Evolutionary conservation across 805 yeast genomes (phyloP).

Genomic region (Ogataea saltuana): DNA sequence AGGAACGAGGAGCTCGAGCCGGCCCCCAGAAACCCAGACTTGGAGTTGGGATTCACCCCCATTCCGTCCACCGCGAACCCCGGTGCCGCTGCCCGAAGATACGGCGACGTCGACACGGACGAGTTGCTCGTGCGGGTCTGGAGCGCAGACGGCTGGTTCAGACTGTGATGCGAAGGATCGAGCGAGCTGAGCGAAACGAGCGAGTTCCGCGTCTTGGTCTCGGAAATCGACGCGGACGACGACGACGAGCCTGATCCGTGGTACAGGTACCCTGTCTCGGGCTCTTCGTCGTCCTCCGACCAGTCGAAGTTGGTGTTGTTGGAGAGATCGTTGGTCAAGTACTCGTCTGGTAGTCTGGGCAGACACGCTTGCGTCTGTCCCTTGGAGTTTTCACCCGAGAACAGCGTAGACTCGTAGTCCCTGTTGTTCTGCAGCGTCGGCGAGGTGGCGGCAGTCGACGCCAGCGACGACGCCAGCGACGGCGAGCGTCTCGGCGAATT

Average conservation of each 20-base stretch:
- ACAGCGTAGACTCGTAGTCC: not conserved
- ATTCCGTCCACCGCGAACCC: constrained; percentile 51
- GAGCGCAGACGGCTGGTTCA: constrained; percentile 8
- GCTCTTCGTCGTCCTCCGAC: constrained; percentile 52
- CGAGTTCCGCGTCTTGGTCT: constrained; percentile 17
- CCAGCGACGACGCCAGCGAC: constrained; percentile 1
- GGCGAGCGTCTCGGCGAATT: constrained; percentile 18
- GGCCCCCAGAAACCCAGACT: constrained; percentile 63
- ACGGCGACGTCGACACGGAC: constrained; percentile 27
- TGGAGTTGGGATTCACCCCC: constrained; percentile 55
- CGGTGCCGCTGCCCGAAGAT: constrained; percentile 22
- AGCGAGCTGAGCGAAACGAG: constrained; percentile 19
- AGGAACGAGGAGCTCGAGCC: constrained; percentile 61
- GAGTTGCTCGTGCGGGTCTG: constrained; percentile 24
- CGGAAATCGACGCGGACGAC: constrained; percentile 20
- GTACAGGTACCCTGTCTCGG: constrained; percentile 13
- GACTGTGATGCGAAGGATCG: constrained; percentile 11
- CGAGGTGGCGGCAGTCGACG: constrained; percentile 4
- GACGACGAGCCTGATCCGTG: constrained; percentile 18
- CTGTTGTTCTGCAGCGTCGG: constrained; percentile 1
- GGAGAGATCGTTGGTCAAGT: constrained; percentile 23
- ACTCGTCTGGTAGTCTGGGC: constrained; percentile 32
- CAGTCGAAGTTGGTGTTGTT: constrained; percentile 56
- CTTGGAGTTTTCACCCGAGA: not conserved
- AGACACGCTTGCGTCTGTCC: constrained; percentile 16